Percentiles rank a stretch among this genome's conserved stretches.
These are phyloP conservation scores for Galeopsis tetrahit DNA, from an alignment of 257 asterid species.

Conservation along the genomic window DNA sequence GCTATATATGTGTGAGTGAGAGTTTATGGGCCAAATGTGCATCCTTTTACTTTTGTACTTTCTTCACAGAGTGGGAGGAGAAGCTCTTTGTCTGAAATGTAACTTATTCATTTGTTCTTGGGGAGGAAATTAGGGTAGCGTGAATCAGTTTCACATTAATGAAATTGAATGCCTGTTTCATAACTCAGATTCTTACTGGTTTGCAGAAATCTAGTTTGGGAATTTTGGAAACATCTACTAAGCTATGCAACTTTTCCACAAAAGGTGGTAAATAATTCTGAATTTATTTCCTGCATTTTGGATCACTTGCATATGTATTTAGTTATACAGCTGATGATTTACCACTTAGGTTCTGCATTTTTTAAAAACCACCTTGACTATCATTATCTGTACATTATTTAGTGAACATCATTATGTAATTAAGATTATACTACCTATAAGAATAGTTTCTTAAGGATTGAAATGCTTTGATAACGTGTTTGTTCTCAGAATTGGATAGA, in stretches of 20 bases:
- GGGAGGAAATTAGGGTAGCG: background rate
- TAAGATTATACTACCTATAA: background rate
- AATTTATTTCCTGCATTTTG: conserved; percentile 5
- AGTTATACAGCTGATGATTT: background rate
- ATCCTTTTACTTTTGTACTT: no score
- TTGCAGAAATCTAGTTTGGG: conserved; percentile 48
- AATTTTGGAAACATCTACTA: conserved; percentile 42
- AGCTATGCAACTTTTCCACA: conserved; percentile 44
- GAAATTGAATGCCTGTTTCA: background rate
- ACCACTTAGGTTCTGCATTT: background rate
- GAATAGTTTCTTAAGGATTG: background rate
- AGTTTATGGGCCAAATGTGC: background rate
- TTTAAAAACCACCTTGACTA: background rate
- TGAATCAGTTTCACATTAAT: background rate
- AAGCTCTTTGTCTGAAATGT: no score
- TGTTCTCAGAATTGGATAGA: background rate
- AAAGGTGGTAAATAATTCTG: conserved; percentile 40
- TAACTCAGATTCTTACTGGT: background rate
- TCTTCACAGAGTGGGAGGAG: no score
- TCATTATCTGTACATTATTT: background rate
- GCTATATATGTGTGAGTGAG: no score
- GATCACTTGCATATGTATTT: conserved; percentile 2
- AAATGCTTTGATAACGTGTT: background rate
- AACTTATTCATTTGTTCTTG: background rate
- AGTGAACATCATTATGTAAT: background rate